A percentile compares a stretch with the other conserved stretches of the same genome.
These are phyloP conservation scores for Phylloporus sp. DNA, from an alignment of 768 basidiomycete genomes.

Conservation along the genomic window DNA sequence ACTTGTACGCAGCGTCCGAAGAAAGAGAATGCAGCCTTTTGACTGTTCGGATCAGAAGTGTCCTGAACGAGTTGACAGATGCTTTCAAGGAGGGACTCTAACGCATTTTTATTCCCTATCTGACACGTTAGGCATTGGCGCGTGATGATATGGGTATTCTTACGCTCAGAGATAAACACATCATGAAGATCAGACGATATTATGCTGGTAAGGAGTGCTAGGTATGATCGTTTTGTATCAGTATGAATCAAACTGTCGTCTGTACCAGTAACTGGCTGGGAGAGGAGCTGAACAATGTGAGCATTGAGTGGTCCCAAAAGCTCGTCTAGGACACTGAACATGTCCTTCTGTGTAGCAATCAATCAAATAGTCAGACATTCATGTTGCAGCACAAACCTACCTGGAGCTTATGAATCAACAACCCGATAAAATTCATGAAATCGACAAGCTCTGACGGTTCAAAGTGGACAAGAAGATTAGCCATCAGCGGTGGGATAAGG, in stretches of 20 bases:
- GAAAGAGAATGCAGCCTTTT: constrained; percentile 79
- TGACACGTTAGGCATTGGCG: neutral
- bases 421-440: constrained; percentile 91
- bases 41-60: constrained; percentile 65
- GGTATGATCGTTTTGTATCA: constrained; percentile 86
- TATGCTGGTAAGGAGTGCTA: constrained; percentile 73
- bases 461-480: constrained; percentile 84
- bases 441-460: constrained; percentile 91
- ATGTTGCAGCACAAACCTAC: constrained; percentile 35
- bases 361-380: neutral
- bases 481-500: constrained; percentile 85
- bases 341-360: constrained; percentile 53
- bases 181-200: constrained; percentile 76
- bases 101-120: constrained; percentile 58
- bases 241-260: constrained; percentile 77
- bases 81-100: constrained; percentile 71
- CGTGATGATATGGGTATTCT: constrained; percentile 24
- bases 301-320: constrained; percentile 80
- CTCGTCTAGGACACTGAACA: constrained; percentile 86
- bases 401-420: constrained; percentile 88
- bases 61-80: constrained; percentile 73
- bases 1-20: constrained; percentile 59
- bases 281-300: constrained; percentile 74
- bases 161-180: constrained; percentile 86
- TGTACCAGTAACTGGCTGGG: constrained; percentile 79